phyloP scores from a whole-genome alignment of 805 yeast genomes.

The Cyberlindnera xishuangbannaensis region DNA sequence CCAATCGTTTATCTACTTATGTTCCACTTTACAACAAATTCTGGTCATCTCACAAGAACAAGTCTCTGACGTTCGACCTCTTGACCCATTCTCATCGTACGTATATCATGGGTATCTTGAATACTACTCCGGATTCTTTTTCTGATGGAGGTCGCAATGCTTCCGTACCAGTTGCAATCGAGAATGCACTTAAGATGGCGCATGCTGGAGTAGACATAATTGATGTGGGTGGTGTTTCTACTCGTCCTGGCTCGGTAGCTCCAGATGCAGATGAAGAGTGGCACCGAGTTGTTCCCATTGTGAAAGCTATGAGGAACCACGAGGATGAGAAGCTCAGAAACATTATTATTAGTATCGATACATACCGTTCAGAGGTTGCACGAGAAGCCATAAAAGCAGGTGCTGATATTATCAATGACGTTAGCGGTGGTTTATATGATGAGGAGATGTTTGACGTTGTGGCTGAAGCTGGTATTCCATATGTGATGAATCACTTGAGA shows the following conservation, averaged over 20 bases:
- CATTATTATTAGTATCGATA: slow-evolving; percentile 74
- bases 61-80: slow-evolving; percentile 39
- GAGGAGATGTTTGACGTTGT: slow-evolving; percentile 58
- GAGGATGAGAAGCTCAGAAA: slow-evolving; percentile 30
- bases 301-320: slow-evolving; percentile 51
- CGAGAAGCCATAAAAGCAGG: slow-evolving; percentile 62
- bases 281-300: slow-evolving; percentile 61
- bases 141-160: slow-evolving; percentile 73
- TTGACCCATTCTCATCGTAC: slow-evolving; percentile 44
- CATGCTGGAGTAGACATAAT: slow-evolving; percentile 64
- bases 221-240: slow-evolving; percentile 93
- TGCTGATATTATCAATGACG: slow-evolving; percentile 89
- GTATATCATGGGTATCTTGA: slow-evolving; percentile 78
- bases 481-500: slow-evolving; percentile 77
- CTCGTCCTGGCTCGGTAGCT: slow-evolving; percentile 75
- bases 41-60: slow-evolving; percentile 12
- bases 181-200: slow-evolving; percentile 44
- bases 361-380: slow-evolving; percentile 77
- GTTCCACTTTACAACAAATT: slow-evolving; percentile 38
- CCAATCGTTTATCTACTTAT: slow-evolving; percentile 42
- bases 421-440: slow-evolving; percentile 76
- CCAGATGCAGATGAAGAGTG: slow-evolving; percentile 64
- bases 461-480: slow-evolving; percentile 67
- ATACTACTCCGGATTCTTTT: slow-evolving; percentile 91
- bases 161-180: slow-evolving; percentile 36